These are phyloP conservation scores for Pseudogymnoascus sp. DNA, from an alignment of 2,329 filamentous ascomycete species.

Conservation along the genomic window DNA sequence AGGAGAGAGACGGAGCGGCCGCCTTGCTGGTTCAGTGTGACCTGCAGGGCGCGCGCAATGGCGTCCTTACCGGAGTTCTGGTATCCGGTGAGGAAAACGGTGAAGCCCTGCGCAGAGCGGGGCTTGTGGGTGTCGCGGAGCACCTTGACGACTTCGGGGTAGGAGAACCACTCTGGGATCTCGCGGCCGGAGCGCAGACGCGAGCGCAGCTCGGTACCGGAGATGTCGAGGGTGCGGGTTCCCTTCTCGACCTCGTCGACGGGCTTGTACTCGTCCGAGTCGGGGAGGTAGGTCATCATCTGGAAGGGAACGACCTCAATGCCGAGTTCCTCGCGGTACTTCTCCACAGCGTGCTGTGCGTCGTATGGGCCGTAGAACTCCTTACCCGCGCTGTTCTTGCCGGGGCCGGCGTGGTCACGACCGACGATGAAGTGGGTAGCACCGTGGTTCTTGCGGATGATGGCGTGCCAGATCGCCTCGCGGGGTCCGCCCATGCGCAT, in stretches of 20 bases:
- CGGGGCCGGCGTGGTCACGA: constrained; percentile 94
- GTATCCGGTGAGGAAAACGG: constrained; percentile 95
- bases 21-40: constrained; percentile 96
- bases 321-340: constrained; percentile 92
- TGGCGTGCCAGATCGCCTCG: constrained; percentile 98
- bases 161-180: constrained; percentile 99
- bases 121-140: constrained; percentile 94
- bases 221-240: constrained; percentile 80
- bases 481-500: constrained; percentile 99
- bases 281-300: constrained; percentile 98
- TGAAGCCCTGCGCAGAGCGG: constrained; percentile 89
- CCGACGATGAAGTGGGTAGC: constrained; percentile 99
- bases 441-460: constrained; percentile 99
- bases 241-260: constrained; percentile 82
- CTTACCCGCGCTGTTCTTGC: constrained; percentile 94
- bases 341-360: constrained; percentile 90
- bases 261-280: constrained; percentile 92
- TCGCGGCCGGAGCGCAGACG: constrained; percentile 86
- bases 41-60: constrained; percentile 88
- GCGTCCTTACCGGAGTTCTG: constrained; percentile 96
- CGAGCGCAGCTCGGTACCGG: constrained; percentile 81
- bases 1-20: constrained; percentile 91
- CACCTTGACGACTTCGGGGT: constrained; percentile 95
- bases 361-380: constrained; percentile 99
- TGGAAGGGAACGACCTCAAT: constrained; percentile 99